Evolutionary conservation across 371 early-diverging fungal genomes (phyloP).

Genomic region (Sporodiniella umbellata): DNA sequence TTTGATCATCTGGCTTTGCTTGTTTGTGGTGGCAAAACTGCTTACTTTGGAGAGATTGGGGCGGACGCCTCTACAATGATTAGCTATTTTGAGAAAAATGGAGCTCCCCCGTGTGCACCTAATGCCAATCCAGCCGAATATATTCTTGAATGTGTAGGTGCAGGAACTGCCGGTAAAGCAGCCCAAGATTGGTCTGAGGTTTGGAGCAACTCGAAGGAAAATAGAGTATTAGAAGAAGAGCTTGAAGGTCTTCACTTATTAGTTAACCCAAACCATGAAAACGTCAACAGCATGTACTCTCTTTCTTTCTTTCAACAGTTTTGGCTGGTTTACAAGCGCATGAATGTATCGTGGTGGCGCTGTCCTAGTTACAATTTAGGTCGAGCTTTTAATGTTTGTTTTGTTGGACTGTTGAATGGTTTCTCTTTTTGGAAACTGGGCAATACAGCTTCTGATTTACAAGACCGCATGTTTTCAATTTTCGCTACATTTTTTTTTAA

Average conservation of each 20-base stretch:
- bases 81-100: constrained; percentile 55
- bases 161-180: constrained; percentile 9
- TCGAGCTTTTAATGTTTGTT: constrained; percentile 35
- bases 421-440: constrained; percentile 55
- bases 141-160: constrained; percentile 1
- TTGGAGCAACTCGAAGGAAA: constrained; percentile 41
- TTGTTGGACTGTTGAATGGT: constrained; percentile 48
- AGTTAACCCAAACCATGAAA: constrained; percentile 11
- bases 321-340: constrained; percentile 41
- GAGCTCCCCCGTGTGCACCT: constrained; percentile 47
- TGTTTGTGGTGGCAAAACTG: constrained; percentile 63
- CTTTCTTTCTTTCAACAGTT: constrained; percentile 31
- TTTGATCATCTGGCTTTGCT: constrained; percentile 79
- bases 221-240: constrained; percentile 10
- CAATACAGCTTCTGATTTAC: constrained; percentile 46
- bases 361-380: constrained; percentile 57
- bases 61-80: constrained; percentile 43
- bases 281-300: constrained; percentile 19
- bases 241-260: constrained; percentile 8
- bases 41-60: constrained; percentile 64
- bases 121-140: constrained; percentile 23
- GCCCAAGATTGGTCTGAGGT: constrained; percentile 50
- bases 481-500: constrained; percentile 60
- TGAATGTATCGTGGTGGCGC: constrained; percentile 56
- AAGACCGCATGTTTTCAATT: constrained; percentile 61